A percentile compares a stretch with the other conserved stretches of the same genome.
These are phyloP conservation scores for Boletus rufocinnamomeus DNA, from an alignment of 768 basidiomycete genomes.

Conservation along the genomic window DNA sequence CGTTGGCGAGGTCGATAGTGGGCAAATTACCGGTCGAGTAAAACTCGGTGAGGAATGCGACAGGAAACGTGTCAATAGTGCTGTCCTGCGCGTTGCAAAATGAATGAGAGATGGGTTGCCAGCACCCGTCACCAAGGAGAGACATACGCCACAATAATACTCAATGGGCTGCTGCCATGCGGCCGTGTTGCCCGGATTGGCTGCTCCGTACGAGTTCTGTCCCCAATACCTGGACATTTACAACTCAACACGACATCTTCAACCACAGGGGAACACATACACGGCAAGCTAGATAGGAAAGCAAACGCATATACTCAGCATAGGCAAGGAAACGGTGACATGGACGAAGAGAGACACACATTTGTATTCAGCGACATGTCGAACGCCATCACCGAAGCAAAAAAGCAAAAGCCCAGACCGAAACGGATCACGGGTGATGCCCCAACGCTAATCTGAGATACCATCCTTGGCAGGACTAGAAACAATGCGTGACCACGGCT, in stretches of 20 bases:
- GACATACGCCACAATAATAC: constrained; percentile 34
- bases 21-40: constrained; percentile 60
- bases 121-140: neutral
- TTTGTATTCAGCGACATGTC: constrained; percentile 29
- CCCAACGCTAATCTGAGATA: constrained; percentile 6
- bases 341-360: constrained; percentile 15
- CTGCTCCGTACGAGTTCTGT: constrained; percentile 39
- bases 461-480: constrained; percentile 7
- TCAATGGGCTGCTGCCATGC: constrained; percentile 35
- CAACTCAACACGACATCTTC: neutral
- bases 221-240: constrained; percentile 34
- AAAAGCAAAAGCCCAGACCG: constrained; percentile 14
- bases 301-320: neutral
- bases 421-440: constrained; percentile 13
- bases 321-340: neutral
- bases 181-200: constrained; percentile 24
- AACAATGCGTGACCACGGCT: neutral
- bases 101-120: constrained; percentile 1
- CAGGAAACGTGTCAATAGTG: constrained; percentile 57
- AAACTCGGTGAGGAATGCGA: constrained; percentile 64
- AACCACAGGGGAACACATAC: constrained; percentile 11
- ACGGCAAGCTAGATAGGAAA: constrained; percentile 26
- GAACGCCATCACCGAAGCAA: constrained; percentile 23
- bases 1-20: constrained; percentile 62
- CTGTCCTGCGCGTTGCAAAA: constrained; percentile 42